Evolutionary conservation across 306 rosid species (phyloP).

Genomic region (Crotalaria pallida): DNA sequence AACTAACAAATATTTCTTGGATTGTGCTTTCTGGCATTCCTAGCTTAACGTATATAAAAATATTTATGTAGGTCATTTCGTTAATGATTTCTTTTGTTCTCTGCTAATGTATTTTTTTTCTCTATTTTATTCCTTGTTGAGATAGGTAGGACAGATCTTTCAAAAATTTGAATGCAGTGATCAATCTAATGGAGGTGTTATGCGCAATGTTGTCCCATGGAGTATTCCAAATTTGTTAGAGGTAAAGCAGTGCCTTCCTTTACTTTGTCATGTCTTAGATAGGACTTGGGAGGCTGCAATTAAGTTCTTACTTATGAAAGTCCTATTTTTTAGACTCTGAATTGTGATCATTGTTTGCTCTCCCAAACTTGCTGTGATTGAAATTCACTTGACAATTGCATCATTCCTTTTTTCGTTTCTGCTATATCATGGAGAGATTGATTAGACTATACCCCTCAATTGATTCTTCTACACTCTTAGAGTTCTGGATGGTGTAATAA

Average conservation of each 20-base stretch:
- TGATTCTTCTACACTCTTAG: background rate
- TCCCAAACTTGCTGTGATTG: background rate
- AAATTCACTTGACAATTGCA: background rate
- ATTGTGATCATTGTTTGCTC: constrained; percentile 4
- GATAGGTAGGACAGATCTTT: constrained; percentile 85
- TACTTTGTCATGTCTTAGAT: background rate
- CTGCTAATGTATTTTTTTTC: background rate
- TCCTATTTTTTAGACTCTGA: background rate
- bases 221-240: constrained; percentile 79
- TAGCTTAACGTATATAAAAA: no score
- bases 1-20: no score
- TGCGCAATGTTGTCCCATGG: constrained; percentile 83
- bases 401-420: background rate
- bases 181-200: constrained; percentile 50
- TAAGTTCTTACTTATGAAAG: background rate
- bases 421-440: background rate
- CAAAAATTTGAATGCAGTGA: constrained; percentile 82
- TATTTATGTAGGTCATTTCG: background rate
- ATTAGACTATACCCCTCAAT: background rate
- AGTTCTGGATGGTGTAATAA: constrained; percentile 5
- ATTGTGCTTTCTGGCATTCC: no score
- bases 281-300: background rate
- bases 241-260: constrained; percentile 39
- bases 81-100: background rate
- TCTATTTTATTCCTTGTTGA: constrained; percentile 12